Conservation (phyloP, 1,284 basidiomycete genomes). For the Malassezia equina region DNA sequence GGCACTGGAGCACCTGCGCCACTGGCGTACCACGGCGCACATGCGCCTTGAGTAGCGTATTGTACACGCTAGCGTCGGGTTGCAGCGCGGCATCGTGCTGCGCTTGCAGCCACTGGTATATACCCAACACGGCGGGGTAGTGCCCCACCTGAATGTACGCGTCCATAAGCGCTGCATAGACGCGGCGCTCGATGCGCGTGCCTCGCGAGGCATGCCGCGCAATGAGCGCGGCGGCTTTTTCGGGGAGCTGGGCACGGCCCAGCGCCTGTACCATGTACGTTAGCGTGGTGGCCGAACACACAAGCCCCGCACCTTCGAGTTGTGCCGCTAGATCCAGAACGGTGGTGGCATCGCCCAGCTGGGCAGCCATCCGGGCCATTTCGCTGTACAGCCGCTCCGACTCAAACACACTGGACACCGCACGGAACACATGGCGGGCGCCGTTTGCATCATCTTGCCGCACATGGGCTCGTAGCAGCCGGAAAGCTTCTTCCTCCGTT, state of each 20-base stretch:
- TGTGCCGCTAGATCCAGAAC: constrained; percentile 9
- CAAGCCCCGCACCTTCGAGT: constrained; percentile 5
- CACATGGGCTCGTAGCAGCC: constrained; percentile 8
- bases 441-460: constrained; percentile 1
- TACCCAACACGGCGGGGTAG: constrained; percentile 64
- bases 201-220: constrained; percentile 5
- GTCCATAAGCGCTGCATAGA: constrained; percentile 61
- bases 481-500: constrained; percentile 2
- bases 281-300: background rate
- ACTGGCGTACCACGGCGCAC: constrained; percentile 71
- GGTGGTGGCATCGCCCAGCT: background rate
- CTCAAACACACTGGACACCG: background rate
- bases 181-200: constrained; percentile 1
- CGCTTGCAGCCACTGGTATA: constrained; percentile 59
- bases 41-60: constrained; percentile 74
- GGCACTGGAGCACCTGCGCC: constrained; percentile 58
- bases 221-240: constrained; percentile 8
- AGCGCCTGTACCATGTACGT: constrained; percentile 10
- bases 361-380: constrained; percentile 4
- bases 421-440: constrained; percentile 5
- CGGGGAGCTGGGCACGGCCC: constrained; percentile 8
- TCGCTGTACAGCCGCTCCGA: constrained; percentile 13
- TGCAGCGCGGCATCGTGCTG: constrained; percentile 20
- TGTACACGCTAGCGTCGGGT: constrained; percentile 26
- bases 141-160: constrained; percentile 70